These are phyloP conservation scores for Globisporangium solare DNA, from an alignment of 352 stramenopile species.

Conservation along the genomic window DNA sequence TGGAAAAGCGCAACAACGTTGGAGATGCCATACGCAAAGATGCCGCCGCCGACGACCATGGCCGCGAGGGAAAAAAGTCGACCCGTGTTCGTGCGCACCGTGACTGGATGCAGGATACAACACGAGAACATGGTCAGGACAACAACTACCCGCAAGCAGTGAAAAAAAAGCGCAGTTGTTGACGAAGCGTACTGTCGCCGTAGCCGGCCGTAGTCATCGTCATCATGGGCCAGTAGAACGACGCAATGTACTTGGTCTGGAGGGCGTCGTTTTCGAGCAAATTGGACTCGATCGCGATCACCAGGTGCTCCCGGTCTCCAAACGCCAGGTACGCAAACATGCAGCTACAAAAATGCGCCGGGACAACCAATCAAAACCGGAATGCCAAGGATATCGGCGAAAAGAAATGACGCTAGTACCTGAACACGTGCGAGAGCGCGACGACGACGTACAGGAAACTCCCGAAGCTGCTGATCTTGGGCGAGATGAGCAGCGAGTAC, in stretches of 20 bases:
- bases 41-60: conserved; percentile 71
- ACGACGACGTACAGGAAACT: conserved; percentile 73
- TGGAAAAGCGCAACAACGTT: conserved; percentile 78
- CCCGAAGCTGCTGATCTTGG: conserved; percentile 67
- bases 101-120: conserved; percentile 34
- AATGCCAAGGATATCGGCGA: no score
- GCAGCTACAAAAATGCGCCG: conserved; percentile 25
- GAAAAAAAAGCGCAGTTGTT: neutral
- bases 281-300: conserved; percentile 31
- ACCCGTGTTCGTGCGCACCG: conserved; percentile 57
- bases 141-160: neutral
- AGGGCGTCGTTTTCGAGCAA: conserved; percentile 47
- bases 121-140: neutral
- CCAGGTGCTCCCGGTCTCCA: conserved; percentile 42
- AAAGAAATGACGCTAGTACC: conserved; percentile 13
- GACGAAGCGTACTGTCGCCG: conserved; percentile 50
- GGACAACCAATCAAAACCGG: neutral
- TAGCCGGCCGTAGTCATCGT: conserved; percentile 81
- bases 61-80: conserved; percentile 65
- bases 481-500: conserved; percentile 72
- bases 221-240: conserved; percentile 88
- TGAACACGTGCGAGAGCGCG: conserved; percentile 79
- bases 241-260: conserved; percentile 63
- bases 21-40: conserved; percentile 84
- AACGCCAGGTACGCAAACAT: conserved; percentile 72